Evolutionary conservation across 148 eudicot species (phyloP), one percentile per base, ranked within the genome.

Genomic region (Rhododendron vialii): DNA sequence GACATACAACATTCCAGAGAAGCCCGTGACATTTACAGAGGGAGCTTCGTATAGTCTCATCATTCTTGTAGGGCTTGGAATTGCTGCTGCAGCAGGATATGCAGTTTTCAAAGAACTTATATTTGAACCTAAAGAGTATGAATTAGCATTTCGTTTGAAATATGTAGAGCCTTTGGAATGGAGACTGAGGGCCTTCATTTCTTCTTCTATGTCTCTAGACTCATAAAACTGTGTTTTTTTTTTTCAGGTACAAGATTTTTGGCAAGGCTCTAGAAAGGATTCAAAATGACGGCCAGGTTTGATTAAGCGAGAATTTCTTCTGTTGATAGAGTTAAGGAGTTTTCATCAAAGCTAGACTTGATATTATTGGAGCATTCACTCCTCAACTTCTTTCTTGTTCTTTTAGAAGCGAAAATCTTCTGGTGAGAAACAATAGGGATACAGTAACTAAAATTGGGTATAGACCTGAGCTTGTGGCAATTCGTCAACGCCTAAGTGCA

Each of bases 1-100:
- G 61, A 96, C 99, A 55, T 95, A 95, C 86, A 95, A 94, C 87
- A 96, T 95, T 88, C 99, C 98, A 28, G 95, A 96, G 88, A 96
- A 96, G 90, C 99, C 99, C 2, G 96, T 96, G 86, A 91, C 96
- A 30, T 96, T 93, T 86, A 89, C 97, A 0, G 98, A 96, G 88
- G 99, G 99, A 82, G 98, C 95, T 76, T 92, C 96, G 20, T 95
- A 95, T 84, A 89, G 90, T 80, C 0, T 94, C 65, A 84, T 96
- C 88, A 96, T 96, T 87, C 94, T 94, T 48, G 95, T 91, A 73
- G 98, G 98, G 71, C 95, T 96, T 87, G 98, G 97, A 84, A 76
- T 95, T 85, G 98, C 98, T 83, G 96, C 89, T 76, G 89, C 90
- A 65, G 98, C 98, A 47, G 98, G 88, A 83, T 96, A 96, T 91